These are phyloP conservation scores for Fusarium verrucosum DNA, from an alignment of 2,329 filamentous ascomycete species.

Conservation along the genomic window DNA sequence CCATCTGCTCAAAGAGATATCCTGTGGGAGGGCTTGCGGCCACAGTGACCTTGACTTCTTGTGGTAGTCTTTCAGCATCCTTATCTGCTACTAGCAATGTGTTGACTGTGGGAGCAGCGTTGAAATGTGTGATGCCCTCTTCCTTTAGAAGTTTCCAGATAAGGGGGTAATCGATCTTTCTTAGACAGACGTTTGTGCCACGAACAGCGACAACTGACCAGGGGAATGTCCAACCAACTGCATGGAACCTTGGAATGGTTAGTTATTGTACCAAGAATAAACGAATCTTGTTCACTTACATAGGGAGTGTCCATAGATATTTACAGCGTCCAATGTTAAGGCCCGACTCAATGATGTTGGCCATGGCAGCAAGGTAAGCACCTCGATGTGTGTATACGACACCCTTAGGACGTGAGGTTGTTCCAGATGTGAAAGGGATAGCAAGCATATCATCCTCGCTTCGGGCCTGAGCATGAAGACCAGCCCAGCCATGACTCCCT, in stretches of 20 bases:
- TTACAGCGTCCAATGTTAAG: constrained; percentile 80
- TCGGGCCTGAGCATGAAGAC: constrained; percentile 72
- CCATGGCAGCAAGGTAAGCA: constrained; percentile 83
- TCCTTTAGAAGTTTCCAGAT: constrained; percentile 91
- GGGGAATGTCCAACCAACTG: constrained; percentile 84
- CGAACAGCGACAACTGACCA: constrained; percentile 93
- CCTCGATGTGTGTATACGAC: constrained; percentile 92
- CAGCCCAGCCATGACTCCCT: constrained; percentile 78
- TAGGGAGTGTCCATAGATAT: constrained; percentile 91
- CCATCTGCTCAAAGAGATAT: constrained; percentile 94
- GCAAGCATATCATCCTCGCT: constrained; percentile 86
- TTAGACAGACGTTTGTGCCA: constrained; percentile 92
- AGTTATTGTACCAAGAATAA: neutral
- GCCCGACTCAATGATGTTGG: constrained; percentile 87
- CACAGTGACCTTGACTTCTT: constrained; percentile 85
- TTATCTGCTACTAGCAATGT: constrained; percentile 85
- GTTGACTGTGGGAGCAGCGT: constrained; percentile 95
- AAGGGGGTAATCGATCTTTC: constrained; percentile 93
- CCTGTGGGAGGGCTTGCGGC: constrained; percentile 90
- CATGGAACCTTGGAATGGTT: constrained; percentile 64
- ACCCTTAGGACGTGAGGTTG: constrained; percentile 90
- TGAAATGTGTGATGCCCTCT: constrained; percentile 92
- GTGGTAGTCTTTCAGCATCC: constrained; percentile 74
- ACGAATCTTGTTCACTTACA: constrained; percentile 63
- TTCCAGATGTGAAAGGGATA: constrained; percentile 93